A percentile compares a stretch with the other conserved stretches of the same genome.
Conservation (phyloP, 2,329 filamentous ascomycete species). For the Periconia sp. region DNA sequence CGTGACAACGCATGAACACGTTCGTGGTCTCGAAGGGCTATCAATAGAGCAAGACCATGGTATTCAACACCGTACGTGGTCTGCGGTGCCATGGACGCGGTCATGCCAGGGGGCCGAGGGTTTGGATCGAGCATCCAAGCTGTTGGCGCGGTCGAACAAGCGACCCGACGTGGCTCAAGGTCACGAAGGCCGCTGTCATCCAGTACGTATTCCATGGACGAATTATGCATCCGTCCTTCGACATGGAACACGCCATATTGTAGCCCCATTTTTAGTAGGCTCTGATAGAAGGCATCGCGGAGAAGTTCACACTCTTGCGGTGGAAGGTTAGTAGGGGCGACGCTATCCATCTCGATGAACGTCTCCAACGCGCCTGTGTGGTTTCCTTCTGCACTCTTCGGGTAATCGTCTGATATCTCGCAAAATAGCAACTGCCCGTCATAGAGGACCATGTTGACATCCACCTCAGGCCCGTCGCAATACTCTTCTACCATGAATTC, state of each 20-base stretch:
- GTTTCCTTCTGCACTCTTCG: slow-evolving; percentile 2
- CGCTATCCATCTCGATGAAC: slow-evolving; percentile 1
- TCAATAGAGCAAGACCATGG: too few species aligned
- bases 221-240: slow-evolving; percentile 7
- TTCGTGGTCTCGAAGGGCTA: too few species aligned
- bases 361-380: background rate
- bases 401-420: slow-evolving; percentile 12
- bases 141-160: too few species aligned
- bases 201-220: slow-evolving; percentile 2
- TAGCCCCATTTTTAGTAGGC: slow-evolving; percentile 1
- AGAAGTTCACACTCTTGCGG: slow-evolving; percentile 1
- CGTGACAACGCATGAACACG: too few species aligned
- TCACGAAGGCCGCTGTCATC: too few species aligned
- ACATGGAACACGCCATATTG: slow-evolving; percentile 8
- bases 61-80: too few species aligned
- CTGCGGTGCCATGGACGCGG: too few species aligned
- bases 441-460: slow-evolving; percentile 11
- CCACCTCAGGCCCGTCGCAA: slow-evolving; percentile 13
- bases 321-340: slow-evolving; percentile 7
- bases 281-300: background rate
- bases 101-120: too few species aligned
- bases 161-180: too few species aligned
- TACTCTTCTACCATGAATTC: slow-evolving; percentile 31
- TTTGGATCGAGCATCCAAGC: too few species aligned
- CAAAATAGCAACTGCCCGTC: slow-evolving; percentile 13